A percentile compares a stretch with the other conserved stretches of the same genome.
phyloP scores from a whole-genome alignment of 495 filamentous ascomycete species.

The Glarea lozoyensis region DNA sequence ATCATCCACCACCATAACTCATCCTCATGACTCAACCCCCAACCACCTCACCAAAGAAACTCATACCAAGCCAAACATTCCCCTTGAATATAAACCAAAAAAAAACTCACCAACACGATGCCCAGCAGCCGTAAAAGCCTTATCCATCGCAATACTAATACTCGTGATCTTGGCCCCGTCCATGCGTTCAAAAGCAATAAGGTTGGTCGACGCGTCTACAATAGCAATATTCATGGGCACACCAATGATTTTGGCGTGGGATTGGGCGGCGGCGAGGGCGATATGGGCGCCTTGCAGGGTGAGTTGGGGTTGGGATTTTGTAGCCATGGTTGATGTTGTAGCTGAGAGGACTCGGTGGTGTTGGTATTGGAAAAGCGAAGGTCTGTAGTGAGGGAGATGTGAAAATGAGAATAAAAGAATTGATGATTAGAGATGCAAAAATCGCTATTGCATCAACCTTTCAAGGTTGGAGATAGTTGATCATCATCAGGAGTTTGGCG shows the following conservation, averaged over 20 bases:
- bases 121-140: constrained; percentile 23
- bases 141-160: constrained; percentile 20
- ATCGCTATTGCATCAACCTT: no score
- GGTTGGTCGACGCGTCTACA: constrained; percentile 17
- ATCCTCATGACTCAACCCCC: no score
- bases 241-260: constrained; percentile 23
- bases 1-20: no score
- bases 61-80: no score
- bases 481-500: no score
- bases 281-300: constrained; percentile 16
- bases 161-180: constrained; percentile 16
- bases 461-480: no score
- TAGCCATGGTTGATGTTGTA: constrained; percentile 5
- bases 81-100: no score
- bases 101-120: constrained; percentile 16
- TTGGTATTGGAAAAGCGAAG: no score
- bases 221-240: constrained; percentile 20
- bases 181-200: constrained; percentile 18
- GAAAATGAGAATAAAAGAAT: no score
- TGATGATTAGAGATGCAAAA: no score
- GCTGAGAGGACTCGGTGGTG: neutral
- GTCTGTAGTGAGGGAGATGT: no score
- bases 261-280: constrained; percentile 19
- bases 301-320: constrained; percentile 14
- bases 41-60: no score